These are phyloP conservation scores for Cladophialophora immunda DNA, from an alignment of 2,329 filamentous ascomycete genomes.

Conservation along the genomic window DNA sequence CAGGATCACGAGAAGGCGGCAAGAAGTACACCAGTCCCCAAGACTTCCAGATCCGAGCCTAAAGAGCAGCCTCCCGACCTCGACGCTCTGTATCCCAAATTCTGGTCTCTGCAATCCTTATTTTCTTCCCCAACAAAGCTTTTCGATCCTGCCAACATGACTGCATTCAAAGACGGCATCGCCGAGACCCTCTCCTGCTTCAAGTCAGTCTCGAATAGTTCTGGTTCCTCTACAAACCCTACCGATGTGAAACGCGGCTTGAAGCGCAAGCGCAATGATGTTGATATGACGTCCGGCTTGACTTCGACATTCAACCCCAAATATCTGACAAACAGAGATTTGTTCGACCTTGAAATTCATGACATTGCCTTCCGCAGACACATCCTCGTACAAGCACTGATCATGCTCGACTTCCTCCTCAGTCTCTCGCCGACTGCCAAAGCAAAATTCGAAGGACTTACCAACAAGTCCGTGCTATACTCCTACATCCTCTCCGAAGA, in stretches of 20 bases:
- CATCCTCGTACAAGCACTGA: constrained; percentile 92
- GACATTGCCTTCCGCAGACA: constrained; percentile 94
- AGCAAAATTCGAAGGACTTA: constrained; percentile 74
- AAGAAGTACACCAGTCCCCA: constrained; percentile 33
- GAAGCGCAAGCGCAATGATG: constrained; percentile 76
- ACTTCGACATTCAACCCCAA: constrained; percentile 91
- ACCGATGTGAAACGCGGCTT: constrained; percentile 71
- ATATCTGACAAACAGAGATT: constrained; percentile 94
- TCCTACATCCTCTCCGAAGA: constrained; percentile 79
- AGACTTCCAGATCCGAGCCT: constrained; percentile 39
- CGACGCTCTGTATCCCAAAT: constrained; percentile 83
- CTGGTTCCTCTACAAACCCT: constrained; percentile 64
- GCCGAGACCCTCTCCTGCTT: constrained; percentile 76
- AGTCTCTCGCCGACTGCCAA: constrained; percentile 85
- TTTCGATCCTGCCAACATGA: constrained; percentile 76
- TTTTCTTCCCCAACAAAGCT: constrained; percentile 90
- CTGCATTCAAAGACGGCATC: constrained; percentile 69
- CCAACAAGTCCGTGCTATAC: constrained; percentile 90
- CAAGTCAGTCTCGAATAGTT: constrained; percentile 74
- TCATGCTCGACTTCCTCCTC: constrained; percentile 93
- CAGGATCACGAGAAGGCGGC: constrained; percentile 36
- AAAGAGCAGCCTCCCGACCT: constrained; percentile 58
- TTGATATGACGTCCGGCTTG: constrained; percentile 20
- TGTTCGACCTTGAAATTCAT: constrained; percentile 95
- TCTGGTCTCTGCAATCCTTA: constrained; percentile 91